These are phyloP conservation scores for Andrographis paniculata DNA, from an alignment of 305 asterid species.

Conservation along the genomic window DNA sequence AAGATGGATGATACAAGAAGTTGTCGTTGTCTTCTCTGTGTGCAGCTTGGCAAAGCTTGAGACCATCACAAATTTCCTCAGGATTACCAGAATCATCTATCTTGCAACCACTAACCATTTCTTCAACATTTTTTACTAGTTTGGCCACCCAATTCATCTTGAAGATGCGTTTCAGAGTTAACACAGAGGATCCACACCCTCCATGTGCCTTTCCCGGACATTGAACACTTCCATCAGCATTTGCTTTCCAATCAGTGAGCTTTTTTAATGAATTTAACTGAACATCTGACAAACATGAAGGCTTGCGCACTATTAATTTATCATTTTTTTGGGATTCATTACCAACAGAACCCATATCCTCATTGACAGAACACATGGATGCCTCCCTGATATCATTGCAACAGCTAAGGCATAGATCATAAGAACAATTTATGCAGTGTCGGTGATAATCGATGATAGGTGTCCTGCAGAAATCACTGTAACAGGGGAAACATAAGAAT, in stretches of 20 bases:
- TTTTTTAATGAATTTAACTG: conserved; percentile 39
- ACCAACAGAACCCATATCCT: conserved; percentile 26
- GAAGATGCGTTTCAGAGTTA: conserved; percentile 80
- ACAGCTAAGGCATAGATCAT: conserved; percentile 95
- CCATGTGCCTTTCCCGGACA: conserved; percentile 76
- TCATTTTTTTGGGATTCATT: conserved; percentile 31
- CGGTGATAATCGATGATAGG: conserved; percentile 94
- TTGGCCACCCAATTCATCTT: conserved; percentile 99
- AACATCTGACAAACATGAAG: conserved; percentile 28
- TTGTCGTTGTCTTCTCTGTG: conserved; percentile 51
- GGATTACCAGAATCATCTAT: conserved; percentile 32
- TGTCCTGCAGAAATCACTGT: conserved; percentile 93
- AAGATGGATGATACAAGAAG: conserved; percentile 58
- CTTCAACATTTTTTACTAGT: conserved; percentile 82
- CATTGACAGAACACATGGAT: conserved; percentile 30
- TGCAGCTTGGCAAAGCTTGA: conserved; percentile 46
- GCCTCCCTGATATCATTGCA: conserved; percentile 83
- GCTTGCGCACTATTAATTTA: conserved; percentile 28
- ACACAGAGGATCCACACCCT: conserved; percentile 65
- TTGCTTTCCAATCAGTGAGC: conserved; percentile 56
- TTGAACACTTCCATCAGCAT: conserved; percentile 61
- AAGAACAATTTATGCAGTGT: conserved; percentile 83
- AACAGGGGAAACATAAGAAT: conserved; percentile 17
- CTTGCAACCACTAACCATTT: conserved; percentile 89
- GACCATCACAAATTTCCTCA: conserved; percentile 37